A percentile compares a stretch with the other conserved stretches of the same genome.
These are phyloP conservation scores for Cladosporium velox DNA, from an alignment of 2,329 filamentous ascomycete genomes.

Conservation along the genomic window DNA sequence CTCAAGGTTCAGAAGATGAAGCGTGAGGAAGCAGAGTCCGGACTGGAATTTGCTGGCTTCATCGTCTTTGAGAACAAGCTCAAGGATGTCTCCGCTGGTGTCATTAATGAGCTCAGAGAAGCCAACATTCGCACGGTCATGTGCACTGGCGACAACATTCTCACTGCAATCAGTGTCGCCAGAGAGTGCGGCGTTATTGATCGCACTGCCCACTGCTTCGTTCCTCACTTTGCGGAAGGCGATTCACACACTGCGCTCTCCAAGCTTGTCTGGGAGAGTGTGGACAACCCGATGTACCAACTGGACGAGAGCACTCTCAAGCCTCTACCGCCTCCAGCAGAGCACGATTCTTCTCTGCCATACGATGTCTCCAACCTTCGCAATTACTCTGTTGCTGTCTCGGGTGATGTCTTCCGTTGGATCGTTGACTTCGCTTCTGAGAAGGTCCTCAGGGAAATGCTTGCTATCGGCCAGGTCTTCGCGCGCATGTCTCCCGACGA, in stretches of 20 bases:
- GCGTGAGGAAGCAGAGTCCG: constrained; percentile 77
- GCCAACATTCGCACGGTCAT: constrained; percentile 89
- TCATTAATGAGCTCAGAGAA: constrained; percentile 77
- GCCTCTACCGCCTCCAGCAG: constrained; percentile 70
- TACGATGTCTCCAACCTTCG: constrained; percentile 79
- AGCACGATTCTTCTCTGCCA: constrained; percentile 78
- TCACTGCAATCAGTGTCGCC: constrained; percentile 94
- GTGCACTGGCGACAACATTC: constrained; percentile 97
- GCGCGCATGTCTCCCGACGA: constrained; percentile 99
- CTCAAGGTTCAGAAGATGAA: constrained; percentile 94
- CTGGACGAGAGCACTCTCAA: constrained; percentile 79
- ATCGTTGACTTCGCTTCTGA: constrained; percentile 85
- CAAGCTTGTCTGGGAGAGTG: constrained; percentile 84
- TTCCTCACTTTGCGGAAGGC: constrained; percentile 84
- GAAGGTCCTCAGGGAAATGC: constrained; percentile 81
- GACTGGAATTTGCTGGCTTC: constrained; percentile 87
- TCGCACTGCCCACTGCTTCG: constrained; percentile 81
- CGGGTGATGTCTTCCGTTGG: constrained; percentile 95
- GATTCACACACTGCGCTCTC: constrained; percentile 72
- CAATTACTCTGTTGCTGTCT: constrained; percentile 87
- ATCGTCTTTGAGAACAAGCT: constrained; percentile 99
- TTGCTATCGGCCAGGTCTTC: constrained; percentile 88
- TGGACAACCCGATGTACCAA: constrained; percentile 78
- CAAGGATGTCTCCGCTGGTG: constrained; percentile 78
- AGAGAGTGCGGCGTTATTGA: constrained; percentile 85